Conservation (phyloP, 371 early-diverging fungal species). For the Mucor irregularis region DNA sequence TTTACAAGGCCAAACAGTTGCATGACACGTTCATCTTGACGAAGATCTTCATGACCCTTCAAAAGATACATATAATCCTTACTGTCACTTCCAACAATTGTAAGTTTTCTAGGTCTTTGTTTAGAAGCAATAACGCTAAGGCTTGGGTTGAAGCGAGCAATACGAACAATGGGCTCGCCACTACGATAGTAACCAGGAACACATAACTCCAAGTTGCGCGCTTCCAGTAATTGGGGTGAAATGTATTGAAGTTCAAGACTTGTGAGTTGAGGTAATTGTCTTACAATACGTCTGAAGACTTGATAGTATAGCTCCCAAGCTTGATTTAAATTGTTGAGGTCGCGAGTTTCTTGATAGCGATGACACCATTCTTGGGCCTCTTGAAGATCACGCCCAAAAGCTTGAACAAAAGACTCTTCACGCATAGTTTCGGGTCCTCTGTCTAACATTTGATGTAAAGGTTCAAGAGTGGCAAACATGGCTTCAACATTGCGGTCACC, state of each 20-base stretch:
- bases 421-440: conserved; percentile 92
- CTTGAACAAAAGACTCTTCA: conserved; percentile 93
- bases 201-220: conserved; percentile 85
- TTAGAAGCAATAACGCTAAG: conserved; percentile 91
- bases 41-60: conserved; percentile 98
- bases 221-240: conserved; percentile 87
- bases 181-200: conserved; percentile 94
- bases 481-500: conserved; percentile 86
- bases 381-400: conserved; percentile 89
- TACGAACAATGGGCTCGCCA: conserved; percentile 86
- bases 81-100: conserved; percentile 89
- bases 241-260: conserved; percentile 89
- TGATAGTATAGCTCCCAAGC: conserved; percentile 96
- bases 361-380: conserved; percentile 92
- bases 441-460: conserved; percentile 89
- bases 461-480: conserved; percentile 90
- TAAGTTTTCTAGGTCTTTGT: conserved; percentile 89
- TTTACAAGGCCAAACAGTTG: conserved; percentile 98
- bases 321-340: conserved; percentile 85
- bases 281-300: conserved; percentile 85
- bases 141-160: conserved; percentile 81
- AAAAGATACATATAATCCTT: conserved; percentile 89
- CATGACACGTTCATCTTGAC: conserved; percentile 99
- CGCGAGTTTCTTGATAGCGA: conserved; percentile 77
- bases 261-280: conserved; percentile 81